Evolutionary conservation across 2,329 filamentous ascomycete species (phyloP).

Genomic region (Neonectria hederae): DNA sequence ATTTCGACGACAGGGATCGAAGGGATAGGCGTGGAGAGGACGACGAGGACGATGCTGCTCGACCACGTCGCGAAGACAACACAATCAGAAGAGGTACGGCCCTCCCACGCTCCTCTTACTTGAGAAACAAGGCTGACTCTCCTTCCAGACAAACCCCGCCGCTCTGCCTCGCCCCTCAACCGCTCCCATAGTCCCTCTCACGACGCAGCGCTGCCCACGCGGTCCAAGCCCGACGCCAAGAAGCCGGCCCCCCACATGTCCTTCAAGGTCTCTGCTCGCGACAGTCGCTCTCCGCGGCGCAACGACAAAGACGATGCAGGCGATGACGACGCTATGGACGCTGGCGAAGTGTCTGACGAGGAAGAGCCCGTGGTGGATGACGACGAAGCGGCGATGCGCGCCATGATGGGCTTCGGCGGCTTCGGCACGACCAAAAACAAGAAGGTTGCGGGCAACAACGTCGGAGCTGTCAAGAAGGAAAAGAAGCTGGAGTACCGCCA

Average conservation of each 20-base stretch:
- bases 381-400: conserved; percentile 77
- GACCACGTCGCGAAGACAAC: conserved; percentile 37
- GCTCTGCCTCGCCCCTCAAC: conserved; percentile 50
- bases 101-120: neutral
- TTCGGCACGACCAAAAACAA: conserved; percentile 90
- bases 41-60: conserved; percentile 33
- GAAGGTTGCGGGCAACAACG: conserved; percentile 88
- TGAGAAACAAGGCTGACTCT: conserved; percentile 12
- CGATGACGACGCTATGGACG: conserved; percentile 41
- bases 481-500: conserved; percentile 96
- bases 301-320: conserved; percentile 30
- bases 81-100: conserved; percentile 39
- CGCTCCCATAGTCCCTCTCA: conserved; percentile 35
- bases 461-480: conserved; percentile 84
- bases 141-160: conserved; percentile 43
- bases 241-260: conserved; percentile 44
- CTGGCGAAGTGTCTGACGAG: conserved; percentile 41
- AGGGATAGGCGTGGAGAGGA: conserved; percentile 41
- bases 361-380: conserved; percentile 65
- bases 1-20: conserved; percentile 38
- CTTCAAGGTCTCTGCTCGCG: conserved; percentile 46
- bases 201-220: conserved; percentile 47
- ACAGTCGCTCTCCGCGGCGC: conserved; percentile 35
- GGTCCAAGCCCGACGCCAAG: conserved; percentile 42
- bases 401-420: conserved; percentile 88